Percentiles rank a stretch among this genome's conserved stretches.
phyloP scores from a whole-genome alignment of 2,329 filamentous ascomycete genomes.

The Huntiella bhutanensis region DNA sequence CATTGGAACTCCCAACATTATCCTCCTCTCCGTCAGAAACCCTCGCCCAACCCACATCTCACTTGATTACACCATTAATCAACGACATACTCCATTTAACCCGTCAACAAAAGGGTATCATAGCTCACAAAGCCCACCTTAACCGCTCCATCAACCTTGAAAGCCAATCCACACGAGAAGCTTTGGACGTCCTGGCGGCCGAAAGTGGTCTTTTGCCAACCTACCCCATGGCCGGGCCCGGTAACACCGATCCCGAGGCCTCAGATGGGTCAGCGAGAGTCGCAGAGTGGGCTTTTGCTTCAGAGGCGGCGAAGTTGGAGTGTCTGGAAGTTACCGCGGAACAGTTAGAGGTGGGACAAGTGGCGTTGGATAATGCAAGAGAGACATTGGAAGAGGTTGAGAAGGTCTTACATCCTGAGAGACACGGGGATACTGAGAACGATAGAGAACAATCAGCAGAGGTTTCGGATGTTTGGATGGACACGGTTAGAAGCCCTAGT shows the following conservation, averaged over 20 bases:
- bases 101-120: slow-evolving; percentile 35
- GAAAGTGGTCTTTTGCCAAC: slow-evolving; percentile 42
- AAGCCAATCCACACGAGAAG: slow-evolving; percentile 29
- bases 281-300: slow-evolving; percentile 40
- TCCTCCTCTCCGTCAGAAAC: slow-evolving; percentile 10
- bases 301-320: slow-evolving; percentile 39
- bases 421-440: slow-evolving; percentile 7
- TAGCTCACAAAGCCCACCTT: slow-evolving; percentile 39
- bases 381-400: slow-evolving; percentile 30
- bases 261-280: slow-evolving; percentile 21
- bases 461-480: slow-evolving; percentile 12
- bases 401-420: slow-evolving; percentile 24
- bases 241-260: slow-evolving; percentile 21
- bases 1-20: neutral
- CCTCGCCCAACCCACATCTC: slow-evolving; percentile 14
- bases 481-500: slow-evolving; percentile 10
- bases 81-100: slow-evolving; percentile 32
- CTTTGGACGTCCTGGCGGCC: slow-evolving; percentile 35
- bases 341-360: slow-evolving; percentile 38
- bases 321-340: slow-evolving; percentile 40
- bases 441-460: slow-evolving; percentile 1
- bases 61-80: slow-evolving; percentile 38
- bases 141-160: slow-evolving; percentile 31
- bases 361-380: slow-evolving; percentile 34
- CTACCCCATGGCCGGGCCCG: slow-evolving; percentile 28